A percentile compares a stretch with the other conserved stretches of the same genome.
Conservation (phyloP, 2,329 filamentous ascomycete species). For the Chaetomiaceae sp. region DNA sequence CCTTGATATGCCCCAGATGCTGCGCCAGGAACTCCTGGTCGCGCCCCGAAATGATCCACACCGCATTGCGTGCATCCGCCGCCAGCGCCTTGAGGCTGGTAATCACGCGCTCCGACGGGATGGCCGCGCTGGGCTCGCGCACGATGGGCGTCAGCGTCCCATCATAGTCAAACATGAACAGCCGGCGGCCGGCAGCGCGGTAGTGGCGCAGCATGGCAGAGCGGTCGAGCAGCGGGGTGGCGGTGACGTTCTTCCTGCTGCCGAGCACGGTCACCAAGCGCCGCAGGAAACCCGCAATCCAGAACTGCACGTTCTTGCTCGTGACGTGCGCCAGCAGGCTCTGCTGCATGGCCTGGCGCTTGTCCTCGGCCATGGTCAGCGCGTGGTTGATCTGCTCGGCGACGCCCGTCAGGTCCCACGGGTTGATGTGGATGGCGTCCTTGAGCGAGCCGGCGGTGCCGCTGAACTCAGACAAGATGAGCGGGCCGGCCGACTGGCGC, state of each 20-base stretch:
- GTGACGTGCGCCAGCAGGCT: constrained; percentile 79
- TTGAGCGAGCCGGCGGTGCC: constrained; percentile 81
- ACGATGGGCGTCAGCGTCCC: constrained; percentile 95
- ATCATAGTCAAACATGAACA: constrained; percentile 99
- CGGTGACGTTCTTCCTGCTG: constrained; percentile 65
- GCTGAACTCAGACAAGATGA: constrained; percentile 95
- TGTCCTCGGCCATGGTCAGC: constrained; percentile 64
- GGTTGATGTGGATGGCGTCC: constrained; percentile 92
- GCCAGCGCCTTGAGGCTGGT: constrained; percentile 73
- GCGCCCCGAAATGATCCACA: constrained; percentile 98
- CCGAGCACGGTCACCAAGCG: constrained; percentile 74
- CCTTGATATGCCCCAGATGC: constrained; percentile 84
- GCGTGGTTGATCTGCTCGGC: constrained; percentile 77
- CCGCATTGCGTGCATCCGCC: constrained; percentile 71
- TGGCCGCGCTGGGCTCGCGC: constrained; percentile 78
- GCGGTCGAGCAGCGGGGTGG: constrained; percentile 77
- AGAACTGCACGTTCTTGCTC: constrained; percentile 76
- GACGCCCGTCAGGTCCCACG: constrained; percentile 83
- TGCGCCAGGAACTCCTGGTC: constrained; percentile 88
- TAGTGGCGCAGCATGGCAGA: constrained; percentile 68
- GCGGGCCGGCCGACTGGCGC: constrained; percentile 74
- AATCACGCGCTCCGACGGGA: constrained; percentile 79
- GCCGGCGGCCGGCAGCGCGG: constrained; percentile 64
- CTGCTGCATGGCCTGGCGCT: constrained; percentile 62
- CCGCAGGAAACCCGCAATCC: constrained; percentile 74